These are phyloP conservation scores for Leccinum aurantiacum DNA, from an alignment of 768 basidiomycete genomes.

Conservation along the genomic window DNA sequence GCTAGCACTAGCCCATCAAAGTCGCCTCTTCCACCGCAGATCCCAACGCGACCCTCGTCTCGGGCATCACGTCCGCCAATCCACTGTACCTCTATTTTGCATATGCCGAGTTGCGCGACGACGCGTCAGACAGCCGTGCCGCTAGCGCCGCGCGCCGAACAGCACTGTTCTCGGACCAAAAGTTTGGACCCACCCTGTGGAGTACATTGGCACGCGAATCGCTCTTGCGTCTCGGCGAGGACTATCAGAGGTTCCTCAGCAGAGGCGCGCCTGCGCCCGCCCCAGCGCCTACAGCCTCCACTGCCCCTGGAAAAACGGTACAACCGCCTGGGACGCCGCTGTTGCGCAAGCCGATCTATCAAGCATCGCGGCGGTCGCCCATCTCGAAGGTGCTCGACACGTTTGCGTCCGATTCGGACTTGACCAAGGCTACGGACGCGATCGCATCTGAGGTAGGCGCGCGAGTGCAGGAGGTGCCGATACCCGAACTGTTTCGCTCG, in stretches of 20 bases:
- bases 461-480: slow-evolving; percentile 29
- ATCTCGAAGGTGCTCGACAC: slow-evolving; percentile 52
- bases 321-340: slow-evolving; percentile 37
- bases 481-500: slow-evolving; percentile 53
- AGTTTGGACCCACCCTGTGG: slow-evolving; percentile 66
- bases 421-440: slow-evolving; percentile 50
- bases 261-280: slow-evolving; percentile 44
- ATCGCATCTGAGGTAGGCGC: slow-evolving; percentile 37
- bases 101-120: slow-evolving; percentile 56
- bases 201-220: slow-evolving; percentile 54
- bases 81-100: slow-evolving; percentile 60
- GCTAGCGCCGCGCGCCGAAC: slow-evolving; percentile 46
- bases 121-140: slow-evolving; percentile 47
- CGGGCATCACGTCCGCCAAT: slow-evolving; percentile 59
- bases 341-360: slow-evolving; percentile 42
- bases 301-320: slow-evolving; percentile 27
- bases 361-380: slow-evolving; percentile 46
- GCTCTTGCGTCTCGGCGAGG: slow-evolving; percentile 59
- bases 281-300: slow-evolving; percentile 18
- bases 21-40: slow-evolving; percentile 49
- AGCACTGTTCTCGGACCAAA: slow-evolving; percentile 67
- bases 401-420: slow-evolving; percentile 58
- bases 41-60: slow-evolving; percentile 55
- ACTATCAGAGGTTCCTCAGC: slow-evolving; percentile 66
- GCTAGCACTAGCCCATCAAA: slow-evolving; percentile 43